Evolutionary conservation across 148 eudicot species (phyloP).

Genomic region (Rheum nobile): DNA sequence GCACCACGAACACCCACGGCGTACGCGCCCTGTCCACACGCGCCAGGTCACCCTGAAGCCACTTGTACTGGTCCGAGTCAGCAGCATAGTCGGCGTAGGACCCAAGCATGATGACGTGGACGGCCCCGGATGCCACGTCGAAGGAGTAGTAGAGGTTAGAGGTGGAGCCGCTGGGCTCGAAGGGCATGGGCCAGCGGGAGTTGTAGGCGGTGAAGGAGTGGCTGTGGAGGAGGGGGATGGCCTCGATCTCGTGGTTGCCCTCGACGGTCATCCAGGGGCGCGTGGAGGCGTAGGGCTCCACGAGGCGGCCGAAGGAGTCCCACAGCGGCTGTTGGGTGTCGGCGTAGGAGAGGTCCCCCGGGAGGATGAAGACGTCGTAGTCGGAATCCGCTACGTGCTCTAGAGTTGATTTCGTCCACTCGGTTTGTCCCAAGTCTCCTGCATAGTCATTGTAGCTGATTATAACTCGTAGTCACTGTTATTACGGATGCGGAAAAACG

Average conservation of each 20-base stretch:
- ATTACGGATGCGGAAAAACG: no score
- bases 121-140: slow-evolving; percentile 27
- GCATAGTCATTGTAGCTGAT: neutral
- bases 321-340: slow-evolving; percentile 60
- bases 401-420: slow-evolving; percentile 66
- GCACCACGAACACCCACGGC: slow-evolving; percentile 54
- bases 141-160: slow-evolving; percentile 73
- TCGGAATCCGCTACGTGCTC: slow-evolving; percentile 32
- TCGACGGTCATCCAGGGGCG: slow-evolving; percentile 78
- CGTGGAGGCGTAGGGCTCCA: slow-evolving; percentile 55
- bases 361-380: slow-evolving; percentile 56
- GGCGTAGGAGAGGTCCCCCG: slow-evolving; percentile 71
- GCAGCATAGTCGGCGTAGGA: slow-evolving; percentile 47
- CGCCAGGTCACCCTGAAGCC: slow-evolving; percentile 53
- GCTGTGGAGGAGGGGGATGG: slow-evolving; percentile 31
- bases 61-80: slow-evolving; percentile 57
- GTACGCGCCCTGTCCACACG: slow-evolving; percentile 37
- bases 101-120: slow-evolving; percentile 64
- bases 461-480: no score
- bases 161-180: slow-evolving; percentile 42
- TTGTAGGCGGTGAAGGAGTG: slow-evolving; percentile 58
- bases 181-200: slow-evolving; percentile 63
- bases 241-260: slow-evolving; percentile 72
- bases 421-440: slow-evolving; percentile 84
- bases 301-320: slow-evolving; percentile 74